Evolutionary conservation across 768 basidiomycete species (phyloP).

Genomic region (Clathrus columnatus): DNA sequence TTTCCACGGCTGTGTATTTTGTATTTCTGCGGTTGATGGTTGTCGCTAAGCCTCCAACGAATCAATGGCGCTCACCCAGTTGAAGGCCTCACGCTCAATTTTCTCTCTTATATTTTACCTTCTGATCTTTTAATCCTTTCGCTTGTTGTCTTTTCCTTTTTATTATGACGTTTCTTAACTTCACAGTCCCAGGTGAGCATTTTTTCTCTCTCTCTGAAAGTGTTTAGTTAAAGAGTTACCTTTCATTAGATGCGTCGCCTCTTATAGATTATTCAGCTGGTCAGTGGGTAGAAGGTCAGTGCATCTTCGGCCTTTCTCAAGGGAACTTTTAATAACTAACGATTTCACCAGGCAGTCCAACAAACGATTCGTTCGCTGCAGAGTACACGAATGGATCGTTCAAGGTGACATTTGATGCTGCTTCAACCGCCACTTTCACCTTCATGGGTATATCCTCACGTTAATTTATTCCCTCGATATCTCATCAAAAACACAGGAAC

Average conservation of each 20-base stretch:
- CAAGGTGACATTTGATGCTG: neutral
- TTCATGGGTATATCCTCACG: neutral
- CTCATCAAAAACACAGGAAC: neutral
- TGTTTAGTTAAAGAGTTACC: neutral
- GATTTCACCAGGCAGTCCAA: neutral
- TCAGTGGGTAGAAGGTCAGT: conserved; percentile 1
- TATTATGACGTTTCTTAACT: conserved; percentile 2
- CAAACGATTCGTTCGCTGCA: neutral
- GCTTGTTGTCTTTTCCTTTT: neutral
- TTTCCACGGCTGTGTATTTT: too few species aligned
- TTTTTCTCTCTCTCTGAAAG: neutral
- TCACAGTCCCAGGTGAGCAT: conserved; percentile 6
- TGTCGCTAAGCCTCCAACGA: too few species aligned
- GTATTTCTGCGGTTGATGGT: too few species aligned
- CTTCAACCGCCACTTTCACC: neutral
- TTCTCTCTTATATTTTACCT: neutral
- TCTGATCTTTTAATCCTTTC: neutral
- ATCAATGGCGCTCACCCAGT: too few species aligned
- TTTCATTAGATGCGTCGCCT: neutral
- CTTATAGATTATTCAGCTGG: neutral
- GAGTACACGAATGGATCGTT: neutral
- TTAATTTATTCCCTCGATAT: neutral
- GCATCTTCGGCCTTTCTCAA: neutral
- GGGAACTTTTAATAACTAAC: neutral
- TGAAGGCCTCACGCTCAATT: too few species aligned